A percentile compares a stretch with the other conserved stretches of the same genome.
These are phyloP conservation scores for Melampsora americana DNA, from an alignment of 1,284 basidiomycete genomes.

Conservation along the genomic window DNA sequence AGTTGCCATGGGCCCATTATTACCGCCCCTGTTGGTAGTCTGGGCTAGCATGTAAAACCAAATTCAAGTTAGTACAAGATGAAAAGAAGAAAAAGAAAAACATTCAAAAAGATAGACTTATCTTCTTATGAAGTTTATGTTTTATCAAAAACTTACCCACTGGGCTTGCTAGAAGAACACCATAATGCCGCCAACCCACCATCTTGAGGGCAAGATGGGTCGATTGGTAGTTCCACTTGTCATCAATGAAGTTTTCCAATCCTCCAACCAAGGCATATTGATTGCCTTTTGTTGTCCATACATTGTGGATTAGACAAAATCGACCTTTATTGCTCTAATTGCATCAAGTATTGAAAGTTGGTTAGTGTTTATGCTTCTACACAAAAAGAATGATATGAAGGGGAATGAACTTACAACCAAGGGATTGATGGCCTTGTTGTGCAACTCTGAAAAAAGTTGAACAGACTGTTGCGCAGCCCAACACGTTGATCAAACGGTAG, in stretches of 20 bases:
- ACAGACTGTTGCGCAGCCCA: too few relatives aligned
- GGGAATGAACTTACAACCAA: too few relatives aligned
- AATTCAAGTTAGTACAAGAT: too few relatives aligned
- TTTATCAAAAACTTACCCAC: neutral
- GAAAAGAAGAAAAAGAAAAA: too few relatives aligned
- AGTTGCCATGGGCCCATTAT: neutral
- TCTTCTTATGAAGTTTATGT: conserved; percentile 5
- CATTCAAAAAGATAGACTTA: neutral
- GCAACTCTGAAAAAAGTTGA: too few relatives aligned
- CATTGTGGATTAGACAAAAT: conserved; percentile 2
- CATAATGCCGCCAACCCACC: conserved; percentile 2
- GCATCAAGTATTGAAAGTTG: too few relatives aligned
- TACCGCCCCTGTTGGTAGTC: neutral
- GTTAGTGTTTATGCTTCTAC: too few relatives aligned
- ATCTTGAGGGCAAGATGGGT: conserved; percentile 2
- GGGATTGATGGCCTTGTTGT: too few relatives aligned
- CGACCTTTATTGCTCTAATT: too few relatives aligned
- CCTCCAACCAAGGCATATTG: conserved; percentile 10
- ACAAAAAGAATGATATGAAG: too few relatives aligned
- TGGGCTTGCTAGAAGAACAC: neutral
- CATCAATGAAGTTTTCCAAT: neutral
- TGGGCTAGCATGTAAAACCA: too few relatives aligned
- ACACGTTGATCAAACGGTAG: too few relatives aligned
- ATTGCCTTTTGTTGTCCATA: conserved; percentile 7
- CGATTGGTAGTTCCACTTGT: neutral